Conservation (phyloP, 768 basidiomycete genomes). For the Russula abietina region DNA sequence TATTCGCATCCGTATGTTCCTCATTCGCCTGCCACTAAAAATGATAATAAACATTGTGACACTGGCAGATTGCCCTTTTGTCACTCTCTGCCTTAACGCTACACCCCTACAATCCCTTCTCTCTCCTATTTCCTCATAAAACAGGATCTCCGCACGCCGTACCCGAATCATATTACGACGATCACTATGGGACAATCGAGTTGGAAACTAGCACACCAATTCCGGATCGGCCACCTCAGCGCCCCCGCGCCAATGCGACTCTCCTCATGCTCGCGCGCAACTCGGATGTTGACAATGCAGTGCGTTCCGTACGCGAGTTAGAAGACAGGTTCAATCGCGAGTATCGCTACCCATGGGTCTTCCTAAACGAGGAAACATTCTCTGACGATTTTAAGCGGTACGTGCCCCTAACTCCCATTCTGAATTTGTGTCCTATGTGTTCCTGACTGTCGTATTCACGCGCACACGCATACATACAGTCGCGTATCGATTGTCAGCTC, state of each 20-base stretch:
- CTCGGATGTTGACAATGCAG: conserved; percentile 49
- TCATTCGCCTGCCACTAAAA: neutral
- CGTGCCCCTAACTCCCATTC: conserved; percentile 20
- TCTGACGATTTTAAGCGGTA: conserved; percentile 66
- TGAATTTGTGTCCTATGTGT: neutral
- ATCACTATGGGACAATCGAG: neutral
- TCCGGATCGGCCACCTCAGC: neutral
- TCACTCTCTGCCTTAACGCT: neutral
- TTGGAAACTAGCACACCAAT: neutral
- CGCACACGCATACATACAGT: conserved; percentile 18
- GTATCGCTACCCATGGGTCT: conserved; percentile 79
- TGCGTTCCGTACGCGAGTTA: conserved; percentile 63
- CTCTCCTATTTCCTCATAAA: neutral
- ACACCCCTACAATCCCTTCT: neutral
- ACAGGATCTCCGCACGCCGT: neutral
- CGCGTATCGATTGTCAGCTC: conserved; percentile 31
- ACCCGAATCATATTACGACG: neutral
- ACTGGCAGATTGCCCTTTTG: neutral
- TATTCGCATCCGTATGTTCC: neutral
- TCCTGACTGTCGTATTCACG: neutral
- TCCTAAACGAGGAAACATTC: conserved; percentile 83
- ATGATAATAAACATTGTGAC: neutral
- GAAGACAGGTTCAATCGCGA: conserved; percentile 84
- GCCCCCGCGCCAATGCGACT: conserved; percentile 31
- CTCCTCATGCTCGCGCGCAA: conserved; percentile 57